phyloP scores from a whole-genome alignment of 352 stramenopile species.

The Globisporangium radiosum region DNA sequence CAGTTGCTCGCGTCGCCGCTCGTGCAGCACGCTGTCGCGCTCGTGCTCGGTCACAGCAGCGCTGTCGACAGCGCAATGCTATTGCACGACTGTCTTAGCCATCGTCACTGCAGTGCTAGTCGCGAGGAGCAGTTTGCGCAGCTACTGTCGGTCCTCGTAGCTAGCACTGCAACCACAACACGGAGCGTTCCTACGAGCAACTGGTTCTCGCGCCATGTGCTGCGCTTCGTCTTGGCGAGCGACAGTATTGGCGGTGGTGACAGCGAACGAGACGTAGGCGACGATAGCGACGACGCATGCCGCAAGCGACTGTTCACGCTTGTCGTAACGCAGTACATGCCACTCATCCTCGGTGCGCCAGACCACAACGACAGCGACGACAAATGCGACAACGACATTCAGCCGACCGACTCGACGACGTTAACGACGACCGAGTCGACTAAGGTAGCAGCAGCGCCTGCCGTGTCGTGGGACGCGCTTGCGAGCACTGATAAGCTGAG shows the following conservation, averaged over 20 bases:
- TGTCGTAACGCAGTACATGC: slow-evolving; percentile 37
- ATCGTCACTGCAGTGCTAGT: slow-evolving; percentile 2
- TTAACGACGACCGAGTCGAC: slow-evolving; percentile 9
- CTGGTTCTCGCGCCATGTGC: slow-evolving; percentile 70
- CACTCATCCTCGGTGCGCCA: slow-evolving; percentile 42
- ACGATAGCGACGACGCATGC: background rate
- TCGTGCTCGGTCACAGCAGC: slow-evolving; percentile 37
- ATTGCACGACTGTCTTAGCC: slow-evolving; percentile 19
- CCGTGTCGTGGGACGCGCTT: background rate
- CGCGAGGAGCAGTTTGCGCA: slow-evolving; percentile 8
- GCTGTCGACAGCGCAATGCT: slow-evolving; percentile 33
- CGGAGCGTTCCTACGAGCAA: slow-evolving; percentile 53
- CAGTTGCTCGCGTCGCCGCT: slow-evolving; percentile 24
- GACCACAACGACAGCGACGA: slow-evolving; percentile 13
- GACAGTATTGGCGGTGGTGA: slow-evolving; percentile 16
- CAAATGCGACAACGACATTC: too few species aligned
- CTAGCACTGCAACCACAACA: background rate
- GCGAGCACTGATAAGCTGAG: slow-evolving; percentile 18
- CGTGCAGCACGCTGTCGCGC: slow-evolving; percentile 40
- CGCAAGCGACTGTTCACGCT: slow-evolving; percentile 21
- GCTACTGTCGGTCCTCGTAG: background rate
- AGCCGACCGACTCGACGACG: background rate
- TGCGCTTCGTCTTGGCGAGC: slow-evolving; percentile 41
- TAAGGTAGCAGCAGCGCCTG: background rate
- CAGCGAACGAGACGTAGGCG: background rate